Conservation (phyloP, 768 basidiomycete genomes). For the Boletales sp. region DNA sequence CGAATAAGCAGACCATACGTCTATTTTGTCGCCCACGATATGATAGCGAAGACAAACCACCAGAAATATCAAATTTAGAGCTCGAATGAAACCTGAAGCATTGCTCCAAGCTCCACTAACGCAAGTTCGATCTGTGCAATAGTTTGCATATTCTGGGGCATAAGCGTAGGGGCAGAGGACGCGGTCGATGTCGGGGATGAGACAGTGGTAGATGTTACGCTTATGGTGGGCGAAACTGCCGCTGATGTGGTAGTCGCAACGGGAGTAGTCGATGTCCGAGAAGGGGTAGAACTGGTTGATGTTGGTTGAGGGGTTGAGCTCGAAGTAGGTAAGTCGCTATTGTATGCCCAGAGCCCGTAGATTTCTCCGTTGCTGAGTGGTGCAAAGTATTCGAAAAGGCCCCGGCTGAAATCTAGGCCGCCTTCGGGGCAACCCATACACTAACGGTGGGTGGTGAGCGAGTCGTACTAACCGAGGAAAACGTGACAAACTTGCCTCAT, state of each 20-base stretch:
- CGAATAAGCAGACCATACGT: slow-evolving; percentile 8
- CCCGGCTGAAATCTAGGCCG: slow-evolving; percentile 45
- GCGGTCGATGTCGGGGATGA: slow-evolving; percentile 8
- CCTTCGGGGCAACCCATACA: slow-evolving; percentile 37
- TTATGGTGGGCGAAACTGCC: slow-evolving; percentile 5
- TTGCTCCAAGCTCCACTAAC: slow-evolving; percentile 19
- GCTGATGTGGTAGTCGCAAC: slow-evolving; percentile 6
- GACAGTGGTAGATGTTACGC: slow-evolving; percentile 1
- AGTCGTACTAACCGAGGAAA: background rate
- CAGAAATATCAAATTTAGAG: slow-evolving; percentile 1
- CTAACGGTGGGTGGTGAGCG: slow-evolving; percentile 18
- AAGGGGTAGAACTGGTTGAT: slow-evolving; percentile 17
- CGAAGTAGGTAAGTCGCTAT: slow-evolving; percentile 18
- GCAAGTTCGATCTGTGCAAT: slow-evolving; percentile 23
- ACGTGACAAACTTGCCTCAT: slow-evolving; percentile 33
- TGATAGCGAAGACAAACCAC: no score
- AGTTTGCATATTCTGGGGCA: slow-evolving; percentile 17
- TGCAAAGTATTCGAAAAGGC: slow-evolving; percentile 44
- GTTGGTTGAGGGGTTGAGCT: slow-evolving; percentile 16
- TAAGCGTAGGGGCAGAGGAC: slow-evolving; percentile 13
- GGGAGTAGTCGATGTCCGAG: slow-evolving; percentile 17
- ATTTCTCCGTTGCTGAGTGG: slow-evolving; percentile 33
- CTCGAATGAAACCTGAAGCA: slow-evolving; percentile 15
- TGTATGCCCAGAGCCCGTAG: slow-evolving; percentile 39
- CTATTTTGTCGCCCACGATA: background rate